A percentile compares a stretch with the other conserved stretches of the same genome.
Evolutionary conservation across 805 yeast genomes (phyloP).

Genomic region (Wickerhamomyces alni): DNA sequence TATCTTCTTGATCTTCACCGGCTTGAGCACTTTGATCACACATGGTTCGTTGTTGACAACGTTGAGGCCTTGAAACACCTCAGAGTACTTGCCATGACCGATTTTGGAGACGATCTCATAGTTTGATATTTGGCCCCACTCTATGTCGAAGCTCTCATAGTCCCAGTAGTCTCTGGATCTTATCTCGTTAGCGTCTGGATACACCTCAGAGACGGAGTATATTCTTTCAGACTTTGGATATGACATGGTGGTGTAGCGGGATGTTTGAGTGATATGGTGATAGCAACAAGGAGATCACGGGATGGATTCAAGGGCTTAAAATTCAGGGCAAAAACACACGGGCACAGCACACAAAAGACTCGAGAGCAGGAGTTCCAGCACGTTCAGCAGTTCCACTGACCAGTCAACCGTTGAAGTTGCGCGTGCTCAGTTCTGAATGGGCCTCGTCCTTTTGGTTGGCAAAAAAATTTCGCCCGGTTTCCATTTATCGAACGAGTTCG

Average conservation of each 20-base stretch:
- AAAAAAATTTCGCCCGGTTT: not conserved
- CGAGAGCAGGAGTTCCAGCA: not conserved
- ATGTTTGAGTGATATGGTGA: too few relatives aligned
- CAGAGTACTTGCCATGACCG: constrained; percentile 94
- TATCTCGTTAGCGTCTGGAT: constrained; percentile 64
- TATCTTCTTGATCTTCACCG: constrained; percentile 88
- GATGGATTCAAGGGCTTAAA: too few relatives aligned
- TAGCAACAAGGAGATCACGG: too few relatives aligned
- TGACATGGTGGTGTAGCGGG: constrained; percentile 13
- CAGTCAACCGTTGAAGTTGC: too few relatives aligned
- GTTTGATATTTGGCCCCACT: constrained; percentile 54
- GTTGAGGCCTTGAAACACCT: constrained; percentile 83
- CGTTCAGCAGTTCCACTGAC: too few relatives aligned
- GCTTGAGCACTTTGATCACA: constrained; percentile 86
- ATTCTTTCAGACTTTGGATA: constrained; percentile 24
- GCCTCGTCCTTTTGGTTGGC: too few relatives aligned
- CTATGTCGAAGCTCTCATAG: constrained; percentile 60
- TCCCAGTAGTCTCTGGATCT: constrained; percentile 81
- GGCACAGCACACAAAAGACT: not conserved
- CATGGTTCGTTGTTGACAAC: constrained; percentile 56
- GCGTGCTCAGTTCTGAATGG: too few relatives aligned
- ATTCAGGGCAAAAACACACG: too few relatives aligned
- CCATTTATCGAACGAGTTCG: not conserved
- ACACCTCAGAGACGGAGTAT: constrained; percentile 53
- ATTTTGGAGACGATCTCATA: constrained; percentile 80